Conservation (phyloP, 768 basidiomycete genomes). For the Trametes coccinea region DNA sequence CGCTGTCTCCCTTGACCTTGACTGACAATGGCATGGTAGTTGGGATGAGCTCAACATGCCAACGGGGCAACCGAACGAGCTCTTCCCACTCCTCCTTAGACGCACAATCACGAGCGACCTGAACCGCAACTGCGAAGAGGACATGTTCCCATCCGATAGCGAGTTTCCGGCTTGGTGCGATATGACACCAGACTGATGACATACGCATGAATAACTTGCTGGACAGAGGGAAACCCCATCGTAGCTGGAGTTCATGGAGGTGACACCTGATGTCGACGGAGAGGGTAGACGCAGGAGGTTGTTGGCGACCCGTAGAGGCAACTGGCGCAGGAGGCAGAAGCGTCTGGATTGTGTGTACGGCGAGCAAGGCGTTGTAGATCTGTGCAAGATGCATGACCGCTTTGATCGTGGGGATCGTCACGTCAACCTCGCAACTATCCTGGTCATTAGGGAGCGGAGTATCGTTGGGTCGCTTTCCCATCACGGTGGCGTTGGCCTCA, state of each 20-base stretch:
- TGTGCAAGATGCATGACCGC: slow-evolving; percentile 61
- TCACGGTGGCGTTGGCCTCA: slow-evolving; percentile 31
- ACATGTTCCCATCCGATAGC: slow-evolving; percentile 43
- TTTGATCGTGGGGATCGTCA: slow-evolving; percentile 54
- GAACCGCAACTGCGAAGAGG: slow-evolving; percentile 61
- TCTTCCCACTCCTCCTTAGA: slow-evolving; percentile 69
- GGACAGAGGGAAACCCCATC: slow-evolving; percentile 45
- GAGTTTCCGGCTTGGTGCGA: slow-evolving; percentile 23
- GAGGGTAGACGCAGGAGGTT: slow-evolving; percentile 14
- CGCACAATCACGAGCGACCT: slow-evolving; percentile 38
- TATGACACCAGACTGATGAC: slow-evolving; percentile 26
- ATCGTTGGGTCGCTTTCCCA: slow-evolving; percentile 23
- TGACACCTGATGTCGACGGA: slow-evolving; percentile 30
- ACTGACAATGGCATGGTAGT: slow-evolving; percentile 41
- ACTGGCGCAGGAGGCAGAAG: slow-evolving; percentile 34
- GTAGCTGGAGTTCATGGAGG: slow-evolving; percentile 49
- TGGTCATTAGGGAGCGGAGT: slow-evolving; percentile 11
- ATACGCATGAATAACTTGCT: slow-evolving; percentile 46
- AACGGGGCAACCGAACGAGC: slow-evolving; percentile 57
- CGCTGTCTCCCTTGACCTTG: slow-evolving; percentile 57
- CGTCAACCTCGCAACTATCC: slow-evolving; percentile 48
- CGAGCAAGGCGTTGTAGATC: slow-evolving; percentile 70
- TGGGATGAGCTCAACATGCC: slow-evolving; percentile 44
- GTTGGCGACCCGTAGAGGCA: slow-evolving; percentile 10
- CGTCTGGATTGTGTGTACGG: slow-evolving; percentile 49